phyloP scores from a whole-genome alignment of 2,329 filamentous ascomycete genomes.

The Cadophora gregata region DNA sequence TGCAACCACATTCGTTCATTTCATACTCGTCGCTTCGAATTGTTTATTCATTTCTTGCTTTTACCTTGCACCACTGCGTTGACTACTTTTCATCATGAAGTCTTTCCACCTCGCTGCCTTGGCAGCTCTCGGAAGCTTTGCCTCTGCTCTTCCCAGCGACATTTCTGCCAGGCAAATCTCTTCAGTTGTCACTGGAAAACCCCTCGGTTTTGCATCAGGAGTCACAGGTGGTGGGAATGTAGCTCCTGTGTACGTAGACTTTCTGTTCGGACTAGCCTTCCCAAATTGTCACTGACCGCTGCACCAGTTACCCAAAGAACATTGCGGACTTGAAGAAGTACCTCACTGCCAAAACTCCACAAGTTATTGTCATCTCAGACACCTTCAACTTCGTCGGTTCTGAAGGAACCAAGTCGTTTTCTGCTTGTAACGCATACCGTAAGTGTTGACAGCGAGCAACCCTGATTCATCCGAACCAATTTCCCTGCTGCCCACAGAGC shows the following conservation, averaged over 20 bases:
- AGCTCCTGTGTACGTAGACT: constrained; percentile 47
- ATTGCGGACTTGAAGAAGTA: constrained; percentile 51
- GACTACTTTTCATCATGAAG: neutral
- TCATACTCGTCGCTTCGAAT: neutral
- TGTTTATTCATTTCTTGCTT: neutral
- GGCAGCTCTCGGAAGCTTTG: neutral
- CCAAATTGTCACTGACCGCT: neutral
- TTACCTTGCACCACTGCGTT: neutral
- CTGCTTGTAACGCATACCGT: constrained; percentile 21
- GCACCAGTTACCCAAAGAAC: constrained; percentile 52
- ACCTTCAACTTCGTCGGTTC: constrained; percentile 40
- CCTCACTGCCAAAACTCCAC: constrained; percentile 57
- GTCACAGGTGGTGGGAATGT: constrained; percentile 63
- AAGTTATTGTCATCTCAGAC: constrained; percentile 63
- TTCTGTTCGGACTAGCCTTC: constrained; percentile 6
- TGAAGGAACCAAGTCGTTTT: constrained; percentile 26
- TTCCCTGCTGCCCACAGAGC: neutral
- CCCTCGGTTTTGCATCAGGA: constrained; percentile 12
- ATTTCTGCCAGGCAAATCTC: constrained; percentile 9
- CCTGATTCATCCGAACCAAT: neutral
- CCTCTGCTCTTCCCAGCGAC: neutral
- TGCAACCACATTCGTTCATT: neutral
- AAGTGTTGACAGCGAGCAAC: neutral
- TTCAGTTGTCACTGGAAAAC: constrained; percentile 17
- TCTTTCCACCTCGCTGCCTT: neutral